Base-by-base conservation (phyloP, 352 stramenopile genomes). In the Phytophthora colocasiae region DNA sequence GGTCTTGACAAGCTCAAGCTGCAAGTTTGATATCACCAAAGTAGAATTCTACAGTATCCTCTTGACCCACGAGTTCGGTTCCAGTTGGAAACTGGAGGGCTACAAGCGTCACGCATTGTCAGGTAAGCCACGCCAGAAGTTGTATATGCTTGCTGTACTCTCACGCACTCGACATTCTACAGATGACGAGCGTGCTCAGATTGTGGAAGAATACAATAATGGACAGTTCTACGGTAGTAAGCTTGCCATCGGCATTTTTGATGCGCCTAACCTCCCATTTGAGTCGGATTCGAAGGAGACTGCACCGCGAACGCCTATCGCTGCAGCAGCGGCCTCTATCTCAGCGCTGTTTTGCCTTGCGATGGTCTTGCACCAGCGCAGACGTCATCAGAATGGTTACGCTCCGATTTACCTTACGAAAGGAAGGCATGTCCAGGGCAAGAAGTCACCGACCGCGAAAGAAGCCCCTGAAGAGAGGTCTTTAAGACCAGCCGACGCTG, bases 1-100 rank as follows among this genome's bases (percentile, higher is more conserved):
- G 31, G 27, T 11, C 8, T 36, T 3, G 19, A 15, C 7, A 49
- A 17, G 56, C 36, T 58, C 14, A 29, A 89, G 80, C 6, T 92
- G 83, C 57, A 75, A 69, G 4, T 90, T 90, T 43, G 67, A 89
- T 40, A 91, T 92, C 80, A 48, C 60, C 11, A 75, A 79, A 47
- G 63, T 89, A 27, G 74, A 89, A 50, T 73, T 91, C 63, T 92
- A 89, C 58, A 90, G 81, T 48, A 73, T 92, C 40, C 76, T 89
- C 1, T 45, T 92, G 43, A 75, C 53, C 17, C 66, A 81, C 24
- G 80, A 86, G 1, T 17, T 60, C 6, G 45, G 57, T 1, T 27
- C 50, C 6, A 47, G 29, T 10, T 89, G 78, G 78, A 72, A 66
- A 0, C 57, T 92, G 34, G 77, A 91, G 44, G 75, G 77, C 38